Evolutionary conservation across 495 filamentous ascomycete genomes (phyloP), one percentile per base, ranked within the genome.

Genomic region (Penicillium ucsense): DNA sequence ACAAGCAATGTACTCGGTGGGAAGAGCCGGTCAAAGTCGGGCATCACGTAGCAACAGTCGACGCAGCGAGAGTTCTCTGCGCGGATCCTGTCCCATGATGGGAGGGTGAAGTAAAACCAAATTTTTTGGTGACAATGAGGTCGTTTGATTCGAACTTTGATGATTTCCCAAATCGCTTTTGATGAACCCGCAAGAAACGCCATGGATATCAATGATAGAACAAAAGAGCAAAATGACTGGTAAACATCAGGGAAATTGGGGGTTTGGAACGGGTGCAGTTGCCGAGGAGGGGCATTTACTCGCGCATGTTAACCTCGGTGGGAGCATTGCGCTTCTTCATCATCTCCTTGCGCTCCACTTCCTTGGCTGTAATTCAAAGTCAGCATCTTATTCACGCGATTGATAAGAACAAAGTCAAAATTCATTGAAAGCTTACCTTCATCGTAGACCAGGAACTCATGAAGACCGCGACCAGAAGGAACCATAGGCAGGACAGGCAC

Each of bases 401-500:
- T 20, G 20, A 20, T 31, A 43, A n/a, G 3, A 45, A 9, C 33
- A 28, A 38, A 8, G 10, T 11, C 11, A 10, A 28, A 2, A 28
- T 11, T 27, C 36, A 12, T 11, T 6, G 39, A 12, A 48, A 20
- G 8, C 68, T 54, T 64, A 89, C 86, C 80, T 76, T 79, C 74
- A 64, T 98, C 91, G 65, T 88, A 98, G 12, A 90, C 75, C 59
- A 95, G 70, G 72, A 97, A 95, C 68, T 98, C 94, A 61, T 97
- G 88, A 53, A 98, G 74, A 49, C 75, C 94, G 49, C 74, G 80
- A 31, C 94, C 92, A 31, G 77, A 82, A 27, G 90, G 89, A 41
- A 98, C 92, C 92, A 97, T 97, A 12, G 92, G 92, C 44, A 98
- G 71, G 10, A 98, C 94, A 38, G 94, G 90, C n/a, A 97, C 87